Evolutionary conservation across 1,284 basidiomycete species (phyloP).

Genomic region (Puccinia horiana): DNA sequence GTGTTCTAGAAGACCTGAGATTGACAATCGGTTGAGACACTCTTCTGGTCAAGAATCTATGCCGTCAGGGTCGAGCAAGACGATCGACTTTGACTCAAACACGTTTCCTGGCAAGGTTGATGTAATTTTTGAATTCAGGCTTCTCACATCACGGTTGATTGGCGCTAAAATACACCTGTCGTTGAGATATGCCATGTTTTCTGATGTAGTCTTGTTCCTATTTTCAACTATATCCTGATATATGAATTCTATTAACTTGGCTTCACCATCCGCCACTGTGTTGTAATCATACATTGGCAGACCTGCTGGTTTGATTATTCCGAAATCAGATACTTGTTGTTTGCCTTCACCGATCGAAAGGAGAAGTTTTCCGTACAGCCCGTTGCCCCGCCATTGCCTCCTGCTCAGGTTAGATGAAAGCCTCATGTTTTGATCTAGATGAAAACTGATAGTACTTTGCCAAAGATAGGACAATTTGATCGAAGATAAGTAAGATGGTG

Average conservation of each 20-base stretch:
- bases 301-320: too few relatives aligned
- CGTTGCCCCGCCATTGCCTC: too few relatives aligned
- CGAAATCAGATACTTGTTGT: too few relatives aligned
- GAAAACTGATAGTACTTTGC: too few relatives aligned
- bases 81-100: neutral
- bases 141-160: neutral
- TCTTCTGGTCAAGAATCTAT: neutral
- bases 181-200: neutral
- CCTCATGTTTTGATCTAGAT: too few relatives aligned
- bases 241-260: neutral
- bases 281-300: neutral
- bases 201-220: neutral
- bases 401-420: too few relatives aligned
- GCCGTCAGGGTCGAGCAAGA: neutral
- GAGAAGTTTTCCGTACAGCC: too few relatives aligned
- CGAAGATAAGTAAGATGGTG: too few relatives aligned
- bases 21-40: neutral
- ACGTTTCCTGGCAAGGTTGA: neutral
- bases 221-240: neutral
- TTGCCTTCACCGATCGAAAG: too few relatives aligned
- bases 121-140: neutral
- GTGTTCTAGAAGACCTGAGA: neutral
- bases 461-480: too few relatives aligned
- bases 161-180: neutral
- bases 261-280: neutral